Evolutionary conservation across 495 filamentous ascomycete genomes (phyloP), one percentile per base, ranked within the genome.

Genomic region (Staphylotrichum tortipilum): DNA sequence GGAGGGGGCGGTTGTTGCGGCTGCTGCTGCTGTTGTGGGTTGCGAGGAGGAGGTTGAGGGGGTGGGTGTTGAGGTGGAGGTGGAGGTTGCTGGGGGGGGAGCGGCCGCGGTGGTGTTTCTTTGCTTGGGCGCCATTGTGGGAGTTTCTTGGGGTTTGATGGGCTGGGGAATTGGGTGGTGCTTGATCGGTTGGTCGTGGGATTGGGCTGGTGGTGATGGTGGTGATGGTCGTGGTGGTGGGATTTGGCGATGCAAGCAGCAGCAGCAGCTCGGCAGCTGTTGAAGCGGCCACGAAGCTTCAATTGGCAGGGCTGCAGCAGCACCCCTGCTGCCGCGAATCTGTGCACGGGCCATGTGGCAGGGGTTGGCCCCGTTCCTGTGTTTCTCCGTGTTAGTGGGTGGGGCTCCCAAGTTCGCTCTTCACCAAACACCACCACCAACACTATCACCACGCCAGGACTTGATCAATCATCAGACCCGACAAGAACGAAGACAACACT

Each of bases 241-340:
- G 29, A 21, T 37, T 21, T 15, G 30, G 11, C 36, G 36, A 36
- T 39, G 31, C n/a, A n/a, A n/a, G n/a, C n/a, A n/a, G n/a, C n/a
- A n/a, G n/a, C n/a, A n/a, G 46, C 10, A 52, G 47, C 33, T 44
- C 36, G 30, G 33, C 22, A 33, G 47, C 50, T 55, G n/a, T n/a
- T n/a, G 52, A 59, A 61, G 54, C 58, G 62, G 62, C 57, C 64
- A 67, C 64, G 64, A 50, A 67, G 64, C 62, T 67, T 60, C 54
- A 63, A 59, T 50, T 33, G 44, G 37, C 53, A 48, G 49, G 49
- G 53, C 53, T 56, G 53, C 44, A 29, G 33, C 36, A 42, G 31
- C n/a, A 37, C 37, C 40, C 39, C 48, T 38, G 39, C n/a, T 2
- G 35, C 33, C 19, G 26, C 28, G 10, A 28, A 21, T 15, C 4